A percentile compares a stretch with the other conserved stretches of the same genome.
Conservation (phyloP, 306 rosid species). For the Chamaecrista fasciculata region DNA sequence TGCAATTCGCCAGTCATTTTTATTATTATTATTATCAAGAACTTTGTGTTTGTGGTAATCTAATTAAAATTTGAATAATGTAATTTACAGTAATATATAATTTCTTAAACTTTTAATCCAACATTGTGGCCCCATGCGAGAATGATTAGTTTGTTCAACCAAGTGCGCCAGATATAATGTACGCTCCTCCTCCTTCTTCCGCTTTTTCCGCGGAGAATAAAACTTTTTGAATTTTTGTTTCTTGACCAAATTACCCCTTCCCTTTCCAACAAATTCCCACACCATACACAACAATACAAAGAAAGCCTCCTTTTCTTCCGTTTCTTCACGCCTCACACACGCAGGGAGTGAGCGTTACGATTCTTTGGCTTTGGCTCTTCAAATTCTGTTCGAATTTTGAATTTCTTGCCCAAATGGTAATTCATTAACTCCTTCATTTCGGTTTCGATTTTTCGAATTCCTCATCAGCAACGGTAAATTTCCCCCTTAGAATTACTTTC, state of each 20-base stretch:
- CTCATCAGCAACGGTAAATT: background rate
- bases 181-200: background rate
- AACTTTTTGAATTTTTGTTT: background rate
- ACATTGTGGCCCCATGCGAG: background rate
- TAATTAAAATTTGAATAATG: no score
- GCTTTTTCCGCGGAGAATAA: slow-evolving; percentile 1
- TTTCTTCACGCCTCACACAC: background rate
- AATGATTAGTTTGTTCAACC: background rate
- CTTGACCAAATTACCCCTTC: background rate
- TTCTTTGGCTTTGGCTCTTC: background rate
- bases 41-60: no score
- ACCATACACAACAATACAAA: no score
- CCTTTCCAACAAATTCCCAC: background rate
- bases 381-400: slow-evolving; percentile 38
- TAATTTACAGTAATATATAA: no score
- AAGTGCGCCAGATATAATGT: slow-evolving; percentile 4
- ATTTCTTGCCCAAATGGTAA: slow-evolving; percentile 28
- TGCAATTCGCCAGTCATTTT: no score
- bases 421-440: slow-evolving; percentile 28
- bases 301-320: background rate
- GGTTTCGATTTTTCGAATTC: slow-evolving; percentile 1
- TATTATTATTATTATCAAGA: no score
- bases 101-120: background rate
- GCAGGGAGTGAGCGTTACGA: slow-evolving; percentile 1
- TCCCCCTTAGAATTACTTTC: background rate